phyloP scores from a whole-genome alignment of 257 asterid species.

The Ilex asprella region DNA sequence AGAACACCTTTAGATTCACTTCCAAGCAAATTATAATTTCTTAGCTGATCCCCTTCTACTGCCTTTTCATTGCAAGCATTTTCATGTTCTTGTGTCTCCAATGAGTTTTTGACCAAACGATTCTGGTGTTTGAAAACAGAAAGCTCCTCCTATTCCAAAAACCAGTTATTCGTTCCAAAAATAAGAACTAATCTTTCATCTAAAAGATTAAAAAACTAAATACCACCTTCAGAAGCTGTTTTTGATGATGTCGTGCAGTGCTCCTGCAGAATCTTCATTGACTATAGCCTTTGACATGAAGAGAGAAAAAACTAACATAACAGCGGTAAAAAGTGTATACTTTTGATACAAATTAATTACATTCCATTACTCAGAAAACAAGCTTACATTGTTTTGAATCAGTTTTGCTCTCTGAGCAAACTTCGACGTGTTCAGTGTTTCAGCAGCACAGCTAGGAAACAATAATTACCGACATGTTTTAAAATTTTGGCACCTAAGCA shows the following conservation, averaged over 20 bases:
- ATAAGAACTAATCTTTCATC: slow-evolving; percentile 1
- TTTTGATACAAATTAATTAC: background rate
- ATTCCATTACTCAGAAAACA: slow-evolving; percentile 13
- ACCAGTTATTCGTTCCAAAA: slow-evolving; percentile 19
- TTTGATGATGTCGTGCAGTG: slow-evolving; percentile 52
- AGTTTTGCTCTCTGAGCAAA: slow-evolving; percentile 97
- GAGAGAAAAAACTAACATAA: slow-evolving; percentile 15
- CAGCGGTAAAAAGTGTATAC: slow-evolving; percentile 9
- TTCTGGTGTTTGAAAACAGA: slow-evolving; percentile 64
- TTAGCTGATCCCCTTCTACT: slow-evolving; percentile 21
- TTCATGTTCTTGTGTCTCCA: slow-evolving; percentile 30
- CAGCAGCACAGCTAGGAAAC: slow-evolving; percentile 79
- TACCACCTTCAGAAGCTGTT: slow-evolving; percentile 72
- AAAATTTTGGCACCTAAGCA: background rate
- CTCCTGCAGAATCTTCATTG: slow-evolving; percentile 87
- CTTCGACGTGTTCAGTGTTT: slow-evolving; percentile 85
- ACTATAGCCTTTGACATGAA: slow-evolving; percentile 61
- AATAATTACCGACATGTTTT: slow-evolving; percentile 10
- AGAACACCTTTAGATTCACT: slow-evolving; percentile 49
- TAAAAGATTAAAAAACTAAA: slow-evolving; percentile 9
- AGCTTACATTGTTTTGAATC: slow-evolving; percentile 89
- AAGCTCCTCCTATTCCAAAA: slow-evolving; percentile 75
- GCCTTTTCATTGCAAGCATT: slow-evolving; percentile 23
- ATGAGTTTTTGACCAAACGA: slow-evolving; percentile 39
- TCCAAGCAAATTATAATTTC: slow-evolving; percentile 18